Evolutionary conservation across 163 green algal species (phyloP).

Genomic region (Prototheca stagnorum): DNA sequence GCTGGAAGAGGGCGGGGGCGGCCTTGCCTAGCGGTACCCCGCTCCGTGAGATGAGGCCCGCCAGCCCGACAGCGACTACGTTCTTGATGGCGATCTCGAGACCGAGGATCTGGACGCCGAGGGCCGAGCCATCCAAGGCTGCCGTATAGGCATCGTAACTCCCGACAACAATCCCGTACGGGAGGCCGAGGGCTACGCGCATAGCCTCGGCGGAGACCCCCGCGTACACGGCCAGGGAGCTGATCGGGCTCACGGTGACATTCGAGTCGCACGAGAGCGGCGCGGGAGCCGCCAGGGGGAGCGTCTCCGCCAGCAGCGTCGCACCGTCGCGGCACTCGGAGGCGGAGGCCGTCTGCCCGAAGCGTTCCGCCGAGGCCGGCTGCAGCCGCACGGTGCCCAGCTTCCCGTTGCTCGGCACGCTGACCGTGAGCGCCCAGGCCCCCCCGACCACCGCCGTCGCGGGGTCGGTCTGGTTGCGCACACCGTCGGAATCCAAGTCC

Average conservation of each 20-base stretch:
- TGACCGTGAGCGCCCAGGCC: background rate
- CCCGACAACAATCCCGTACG: background rate
- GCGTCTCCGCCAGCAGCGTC: conserved; percentile 1
- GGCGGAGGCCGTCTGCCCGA: background rate
- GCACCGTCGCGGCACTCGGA: background rate
- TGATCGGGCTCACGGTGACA: background rate
- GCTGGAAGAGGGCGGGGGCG: too few relatives aligned
- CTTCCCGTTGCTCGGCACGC: background rate
- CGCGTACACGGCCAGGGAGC: background rate
- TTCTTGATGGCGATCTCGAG: background rate
- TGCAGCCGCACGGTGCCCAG: background rate
- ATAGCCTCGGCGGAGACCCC: background rate
- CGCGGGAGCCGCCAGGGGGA: background rate
- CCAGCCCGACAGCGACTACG: too few relatives aligned
- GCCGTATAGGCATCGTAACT: background rate
- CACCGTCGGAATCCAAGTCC: background rate
- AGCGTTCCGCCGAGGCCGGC: background rate
- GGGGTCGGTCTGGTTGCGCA: background rate
- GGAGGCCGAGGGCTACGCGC: background rate
- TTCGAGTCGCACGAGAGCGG: background rate
- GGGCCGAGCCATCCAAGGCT: too few relatives aligned
- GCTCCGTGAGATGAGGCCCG: too few relatives aligned
- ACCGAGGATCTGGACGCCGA: background rate
- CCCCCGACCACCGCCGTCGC: background rate
- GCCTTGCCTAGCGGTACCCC: too few relatives aligned